Evolutionary conservation across 139 green algal species (phyloP), one percentile per base, ranked within the genome.

Genomic region (Chlamydomonas eustigma): DNA sequence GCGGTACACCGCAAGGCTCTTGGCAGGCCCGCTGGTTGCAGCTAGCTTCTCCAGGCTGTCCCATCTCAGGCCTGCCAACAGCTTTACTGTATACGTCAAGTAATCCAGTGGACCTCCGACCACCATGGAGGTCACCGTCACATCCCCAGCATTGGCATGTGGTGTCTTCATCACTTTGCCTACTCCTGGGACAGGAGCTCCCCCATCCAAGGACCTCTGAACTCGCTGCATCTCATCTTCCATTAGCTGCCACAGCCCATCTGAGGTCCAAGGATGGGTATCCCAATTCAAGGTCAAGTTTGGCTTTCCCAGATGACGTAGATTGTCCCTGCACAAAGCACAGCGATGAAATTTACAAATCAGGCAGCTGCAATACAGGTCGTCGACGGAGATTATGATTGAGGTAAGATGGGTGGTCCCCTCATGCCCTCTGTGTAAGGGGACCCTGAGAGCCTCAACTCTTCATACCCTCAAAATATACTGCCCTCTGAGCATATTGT

Each of bases 1-100:
- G 39, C 85, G 86, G 78, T 84, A 90, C 32, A 83, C 67, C 32
- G 78, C 78, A 1, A 90, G 34, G 39, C 81, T 76, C 73, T 84
- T 85, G 24, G 58, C 63, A 6, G 38, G 58, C 31, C 80, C 87
- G 0, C 63, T 39, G 50, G 22, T 64, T 35, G 74, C 38, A 30
- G 6, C 69, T 5, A 64, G 71, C 39, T 28, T 39, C 4, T 76
- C 5, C 6, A 76, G 37, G 3, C 44, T 28, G 44, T 64, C 51
- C 30, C 44, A 52, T 4, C 77, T 64, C 68, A 78, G 81, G 3
- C 66, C 72, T 18, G 81, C 77, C 69, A 91, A 79, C 75, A 90
- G 68, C 75, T 84, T 51, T 39, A 88, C 81, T 5, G 81, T 81
- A 52, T 85, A 78, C 30, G 72, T 39, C 37, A 91, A 65, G 34